phyloP scores from a whole-genome alignment of 2,329 filamentous ascomycete species.

The Xylaria sp. region DNA sequence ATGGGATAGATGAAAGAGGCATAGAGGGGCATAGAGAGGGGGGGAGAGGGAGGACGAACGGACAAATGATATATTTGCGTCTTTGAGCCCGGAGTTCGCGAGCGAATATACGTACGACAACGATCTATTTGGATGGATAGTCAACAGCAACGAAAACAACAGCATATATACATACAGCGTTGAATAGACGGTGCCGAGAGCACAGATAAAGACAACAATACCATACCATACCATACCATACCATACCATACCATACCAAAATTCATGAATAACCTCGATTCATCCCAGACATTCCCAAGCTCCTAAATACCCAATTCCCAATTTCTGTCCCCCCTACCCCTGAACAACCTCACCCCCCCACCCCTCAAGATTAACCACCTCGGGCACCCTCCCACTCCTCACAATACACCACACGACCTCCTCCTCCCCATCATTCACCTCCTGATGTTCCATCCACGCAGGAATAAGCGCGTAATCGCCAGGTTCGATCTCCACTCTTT shows the following conservation, averaged over 20 bases:
- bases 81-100: constrained; percentile 16
- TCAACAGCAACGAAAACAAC: background rate
- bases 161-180: constrained; percentile 35
- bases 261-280: background rate
- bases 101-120: constrained; percentile 7
- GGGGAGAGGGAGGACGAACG: background rate
- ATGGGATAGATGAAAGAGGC: background rate
- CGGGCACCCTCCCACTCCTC: constrained; percentile 59
- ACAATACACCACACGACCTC: constrained; percentile 66
- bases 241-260: background rate
- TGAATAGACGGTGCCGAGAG: constrained; percentile 37
- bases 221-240: background rate
- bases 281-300: too few species aligned
- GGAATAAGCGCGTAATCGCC: constrained; percentile 67
- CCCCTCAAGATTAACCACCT: constrained; percentile 61
- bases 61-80: constrained; percentile 6
- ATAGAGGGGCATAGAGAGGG: background rate
- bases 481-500: constrained; percentile 58
- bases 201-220: constrained; percentile 2
- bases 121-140: constrained; percentile 16
- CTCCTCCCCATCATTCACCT: constrained; percentile 65
- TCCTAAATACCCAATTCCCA: background rate
- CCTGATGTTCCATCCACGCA: constrained; percentile 64
- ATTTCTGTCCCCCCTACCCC: background rate
- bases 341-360: constrained; percentile 54